Percentiles rank a stretch among this genome's conserved stretches.
Evolutionary conservation across 257 asterid species (phyloP).

Genomic region (Nicotiana knightiana): DNA sequence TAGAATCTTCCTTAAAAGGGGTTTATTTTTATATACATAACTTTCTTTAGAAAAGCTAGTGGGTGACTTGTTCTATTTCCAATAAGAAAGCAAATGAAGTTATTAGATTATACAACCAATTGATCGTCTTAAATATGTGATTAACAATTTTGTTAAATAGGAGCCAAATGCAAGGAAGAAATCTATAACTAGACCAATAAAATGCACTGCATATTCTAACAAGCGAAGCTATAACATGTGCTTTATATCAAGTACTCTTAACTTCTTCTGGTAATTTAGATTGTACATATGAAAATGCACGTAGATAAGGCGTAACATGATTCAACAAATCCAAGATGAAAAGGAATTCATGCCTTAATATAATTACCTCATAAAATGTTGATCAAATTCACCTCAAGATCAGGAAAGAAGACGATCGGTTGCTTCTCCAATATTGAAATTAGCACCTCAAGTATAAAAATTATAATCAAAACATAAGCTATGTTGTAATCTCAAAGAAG

Average conservation of each 20-base stretch:
- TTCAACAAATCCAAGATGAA: neutral
- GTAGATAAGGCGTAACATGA: neutral
- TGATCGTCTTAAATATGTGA: neutral
- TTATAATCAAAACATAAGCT: neutral
- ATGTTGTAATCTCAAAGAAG: neutral
- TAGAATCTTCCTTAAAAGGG: neutral
- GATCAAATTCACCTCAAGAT: neutral
- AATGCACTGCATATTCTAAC: neutral
- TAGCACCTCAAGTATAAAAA: neutral
- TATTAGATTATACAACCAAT: neutral
- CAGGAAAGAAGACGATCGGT: neutral
- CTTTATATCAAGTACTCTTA: neutral
- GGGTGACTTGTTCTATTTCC: neutral
- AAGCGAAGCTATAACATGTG: neutral
- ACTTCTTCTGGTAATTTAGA: neutral
- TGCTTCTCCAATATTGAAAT: neutral
- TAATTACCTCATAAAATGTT: neutral
- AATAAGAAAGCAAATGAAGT: neutral
- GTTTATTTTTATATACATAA: neutral
- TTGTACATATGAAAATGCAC: neutral
- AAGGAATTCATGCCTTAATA: neutral
- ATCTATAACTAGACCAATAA: neutral
- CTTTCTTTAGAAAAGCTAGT: neutral
- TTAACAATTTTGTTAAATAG: neutral
- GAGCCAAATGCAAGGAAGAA: neutral